Base-by-base conservation (phyloP, 768 basidiomycete species). In the Hericium rajendrae region DNA sequence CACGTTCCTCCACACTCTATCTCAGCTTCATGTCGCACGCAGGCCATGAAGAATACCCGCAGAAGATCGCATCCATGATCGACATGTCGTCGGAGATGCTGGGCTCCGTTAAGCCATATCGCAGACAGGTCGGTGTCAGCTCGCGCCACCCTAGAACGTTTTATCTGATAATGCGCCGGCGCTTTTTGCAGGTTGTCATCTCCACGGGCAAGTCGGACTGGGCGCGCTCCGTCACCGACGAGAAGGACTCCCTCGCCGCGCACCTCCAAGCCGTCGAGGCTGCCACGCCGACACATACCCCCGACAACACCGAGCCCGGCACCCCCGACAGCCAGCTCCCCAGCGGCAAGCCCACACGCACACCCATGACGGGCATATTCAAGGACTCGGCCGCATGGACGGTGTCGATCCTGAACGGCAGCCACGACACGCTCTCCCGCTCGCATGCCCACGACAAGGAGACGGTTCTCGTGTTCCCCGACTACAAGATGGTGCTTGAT, bases 161-260 rank as follows among this genome's bases (percentile, higher is more conserved):
- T 59, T 53, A 60, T 62, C 58, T 59, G 48, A 48, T 59, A 52
- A 61, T n/a, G 26, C 16, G 8, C 13, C 37, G 9, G 16, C 15
- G 16, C 20, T 13, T 20, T 46, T 32, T 6, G 4, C 67, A 94
- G 86, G 77, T 95, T 38, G 76, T 97, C 38, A 88, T 97, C 54
- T 94, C 91, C 1, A 95, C 93, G 0, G 92, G 92, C 6, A 85
- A 88, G 70, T 77, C 83, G 18, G 92, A 98, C 72, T 97, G 94
- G 94, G 80, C 83, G 40, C 76, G 77, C 43, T 85, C 93, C 46
- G 82, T 97, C 58, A 86, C 87, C 2, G 80, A 85, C 57, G 86
- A 81, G 26, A 72, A 77, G 24, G 80, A 78, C 51, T 83, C 86
- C 5, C 81, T 98, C 24, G 89, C 94, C 6, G 77, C 82, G 59